Base-by-base conservation (phyloP, 345 rosid genomes). In the Populus pruinosa region DNA sequence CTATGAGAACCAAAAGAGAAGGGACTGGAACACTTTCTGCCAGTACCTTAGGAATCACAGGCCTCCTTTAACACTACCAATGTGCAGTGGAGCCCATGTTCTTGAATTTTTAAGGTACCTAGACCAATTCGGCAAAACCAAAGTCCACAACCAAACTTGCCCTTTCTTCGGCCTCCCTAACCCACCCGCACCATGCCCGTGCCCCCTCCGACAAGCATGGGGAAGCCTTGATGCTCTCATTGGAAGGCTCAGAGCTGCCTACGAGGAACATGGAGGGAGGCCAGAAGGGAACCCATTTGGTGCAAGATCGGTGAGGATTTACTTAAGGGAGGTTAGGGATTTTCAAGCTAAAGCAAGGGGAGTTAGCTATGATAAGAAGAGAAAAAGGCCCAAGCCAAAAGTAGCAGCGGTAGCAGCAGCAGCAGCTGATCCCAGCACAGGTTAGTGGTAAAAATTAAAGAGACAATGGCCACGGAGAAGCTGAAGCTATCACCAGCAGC, bases 181-280 rank as follows among this genome's bases (percentile, higher is more conserved):
- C 83, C 98, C 98, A 36, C 98, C 98, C 0, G 90, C 93, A 5
- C 97, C 97, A 10, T 94, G 98, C 73, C 92, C 93, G 10, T 94
- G 98, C 74, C 98, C 97, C 14, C 92, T 94, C 70, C 87, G 91
- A 3, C 98, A 94, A 73, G 98, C 98, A 4, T 94, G 98, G 98
- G 98, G 98, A 69, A 94, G 98, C 87, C 93, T 94, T 0, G 98
- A 93, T 41, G 97, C 98, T n/a, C 95, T 94, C 79, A 93, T 94
- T 41, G 98, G 97, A 13, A 91, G 98, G 44, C 97, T 94, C 44
- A 81, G 98, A n/a, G 97, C 98, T 8, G 98, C 98, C 8, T 92
- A 86, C 63, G 98, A 94, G 81, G 97, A 94, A 78, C 88, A 92
- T 71, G 98, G 98, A 10, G 93, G 97, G 29, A 82, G 87, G 71